Conservation (phyloP, 1,284 basidiomycete genomes). For the Stereum hirsutum region DNA sequence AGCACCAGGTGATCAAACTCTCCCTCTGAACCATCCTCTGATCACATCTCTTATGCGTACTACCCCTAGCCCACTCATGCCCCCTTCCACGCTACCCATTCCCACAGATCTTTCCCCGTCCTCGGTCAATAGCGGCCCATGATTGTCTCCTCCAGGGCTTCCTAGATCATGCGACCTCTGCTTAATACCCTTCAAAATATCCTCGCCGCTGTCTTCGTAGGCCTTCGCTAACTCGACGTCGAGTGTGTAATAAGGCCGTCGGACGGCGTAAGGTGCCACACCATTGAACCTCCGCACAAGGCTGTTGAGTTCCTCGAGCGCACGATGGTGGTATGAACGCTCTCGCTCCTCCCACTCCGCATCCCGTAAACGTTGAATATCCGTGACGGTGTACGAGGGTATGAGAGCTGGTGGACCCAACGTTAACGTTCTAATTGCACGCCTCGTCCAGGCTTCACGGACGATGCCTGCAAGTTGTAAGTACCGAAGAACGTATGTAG, state of each 20-base stretch:
- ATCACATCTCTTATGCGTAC: conserved; percentile 4
- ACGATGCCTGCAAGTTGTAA: too few relatives aligned
- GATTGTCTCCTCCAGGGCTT: background rate
- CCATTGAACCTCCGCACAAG: conserved; percentile 75
- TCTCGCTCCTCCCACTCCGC: conserved; percentile 69
- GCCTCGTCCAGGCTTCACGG: conserved; percentile 56
- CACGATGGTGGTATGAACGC: conserved; percentile 58
- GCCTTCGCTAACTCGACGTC: conserved; percentile 49
- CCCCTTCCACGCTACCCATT: background rate
- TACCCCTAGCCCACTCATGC: background rate
- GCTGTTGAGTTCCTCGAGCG: conserved; percentile 64
- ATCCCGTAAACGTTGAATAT: conserved; percentile 50
- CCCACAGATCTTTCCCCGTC: background rate
- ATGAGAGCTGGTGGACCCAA: conserved; percentile 33
- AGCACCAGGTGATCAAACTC: background rate
- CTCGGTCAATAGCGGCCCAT: background rate
- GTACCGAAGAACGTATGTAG: too few relatives aligned
- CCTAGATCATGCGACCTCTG: conserved; percentile 17
- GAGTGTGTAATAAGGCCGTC: conserved; percentile 49
- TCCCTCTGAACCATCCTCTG: conserved; percentile 4
- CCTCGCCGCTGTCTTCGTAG: conserved; percentile 43
- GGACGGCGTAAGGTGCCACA: conserved; percentile 66
- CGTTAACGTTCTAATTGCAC: conserved; percentile 52
- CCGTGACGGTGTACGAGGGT: conserved; percentile 31
- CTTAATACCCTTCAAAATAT: conserved; percentile 37